Conservation (phyloP, 345 rosid genomes). For the Aquilaria yunnanensis region DNA sequence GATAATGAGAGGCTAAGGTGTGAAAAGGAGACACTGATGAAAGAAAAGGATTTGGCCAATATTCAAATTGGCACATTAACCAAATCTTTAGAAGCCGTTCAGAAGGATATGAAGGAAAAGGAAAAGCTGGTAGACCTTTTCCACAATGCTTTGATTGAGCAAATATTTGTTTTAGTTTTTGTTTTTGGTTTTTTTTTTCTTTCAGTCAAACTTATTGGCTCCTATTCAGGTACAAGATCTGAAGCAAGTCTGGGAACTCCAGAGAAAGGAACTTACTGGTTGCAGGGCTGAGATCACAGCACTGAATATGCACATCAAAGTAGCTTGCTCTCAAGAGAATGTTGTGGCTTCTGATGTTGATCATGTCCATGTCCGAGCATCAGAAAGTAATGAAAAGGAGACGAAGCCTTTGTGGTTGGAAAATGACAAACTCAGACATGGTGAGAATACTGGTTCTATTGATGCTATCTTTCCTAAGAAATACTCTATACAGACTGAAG, state of each 20-base stretch:
- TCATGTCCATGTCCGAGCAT: constrained; percentile 38
- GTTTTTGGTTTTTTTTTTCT: constrained; percentile 14
- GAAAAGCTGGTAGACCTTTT: constrained; percentile 57
- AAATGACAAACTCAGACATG: constrained; percentile 29
- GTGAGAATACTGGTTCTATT: constrained; percentile 21
- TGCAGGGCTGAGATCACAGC: constrained; percentile 84
- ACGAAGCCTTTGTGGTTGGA: constrained; percentile 44
- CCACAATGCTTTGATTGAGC: constrained; percentile 15
- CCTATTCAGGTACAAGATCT: constrained; percentile 54
- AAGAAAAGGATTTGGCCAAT: constrained; percentile 47
- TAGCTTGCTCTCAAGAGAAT: constrained; percentile 45
- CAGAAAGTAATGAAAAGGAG: constrained; percentile 48
- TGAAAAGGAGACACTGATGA: constrained; percentile 47
- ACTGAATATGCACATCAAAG: constrained; percentile 82
- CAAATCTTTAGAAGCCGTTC: constrained; percentile 59
- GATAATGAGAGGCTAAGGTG: constrained; percentile 49
- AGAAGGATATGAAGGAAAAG: constrained; percentile 68
- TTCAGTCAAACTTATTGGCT: constrained; percentile 16
- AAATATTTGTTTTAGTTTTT: constrained; percentile 12
- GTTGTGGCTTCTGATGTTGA: constrained; percentile 34
- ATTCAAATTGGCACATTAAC: constrained; percentile 53
- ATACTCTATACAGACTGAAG: constrained; percentile 38
- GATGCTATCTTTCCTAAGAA: constrained; percentile 27
- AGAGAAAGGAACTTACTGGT: constrained; percentile 66
- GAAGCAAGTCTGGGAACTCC: constrained; percentile 64